phyloP scores from a whole-genome alignment of 352 stramenopile genomes.

The Phytophthora melonis region DNA sequence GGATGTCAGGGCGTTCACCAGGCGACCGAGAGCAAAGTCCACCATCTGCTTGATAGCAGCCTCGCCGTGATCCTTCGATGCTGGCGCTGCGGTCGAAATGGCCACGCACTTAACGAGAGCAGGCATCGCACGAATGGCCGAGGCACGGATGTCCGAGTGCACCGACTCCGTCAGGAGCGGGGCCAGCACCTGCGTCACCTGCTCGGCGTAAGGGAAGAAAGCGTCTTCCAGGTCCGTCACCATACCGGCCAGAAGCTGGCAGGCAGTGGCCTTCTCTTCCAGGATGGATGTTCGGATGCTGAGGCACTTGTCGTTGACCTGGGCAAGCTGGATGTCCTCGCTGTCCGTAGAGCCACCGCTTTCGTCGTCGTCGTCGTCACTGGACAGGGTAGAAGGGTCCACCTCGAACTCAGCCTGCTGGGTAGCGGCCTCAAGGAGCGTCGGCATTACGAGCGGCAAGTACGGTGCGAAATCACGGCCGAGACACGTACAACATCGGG shows the following conservation, averaged over 20 bases:
- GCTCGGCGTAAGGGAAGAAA: conserved; percentile 89
- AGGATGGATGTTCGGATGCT: conserved; percentile 86
- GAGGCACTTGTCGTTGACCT: conserved; percentile 85
- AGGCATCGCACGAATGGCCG: conserved; percentile 82
- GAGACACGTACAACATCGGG: conserved; percentile 79
- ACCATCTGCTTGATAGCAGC: conserved; percentile 87
- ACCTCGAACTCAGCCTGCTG: conserved; percentile 90
- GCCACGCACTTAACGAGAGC: conserved; percentile 81
- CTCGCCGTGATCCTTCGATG: conserved; percentile 28
- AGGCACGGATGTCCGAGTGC: conserved; percentile 86
- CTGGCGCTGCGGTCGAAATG: conserved; percentile 49
- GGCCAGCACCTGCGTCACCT: conserved; percentile 84
- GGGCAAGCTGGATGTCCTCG: conserved; percentile 85
- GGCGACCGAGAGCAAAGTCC: conserved; percentile 81
- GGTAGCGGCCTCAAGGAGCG: conserved; percentile 75
- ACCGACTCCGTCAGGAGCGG: conserved; percentile 87
- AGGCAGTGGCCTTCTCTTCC: conserved; percentile 88
- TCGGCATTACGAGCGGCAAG: conserved; percentile 84
- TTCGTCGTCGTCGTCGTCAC: conserved; percentile 71
- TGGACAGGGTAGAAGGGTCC: conserved; percentile 58
- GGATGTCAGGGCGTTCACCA: conserved; percentile 81
- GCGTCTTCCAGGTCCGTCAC: conserved; percentile 81
- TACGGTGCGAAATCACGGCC: conserved; percentile 84
- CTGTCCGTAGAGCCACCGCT: conserved; percentile 51
- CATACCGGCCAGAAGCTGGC: conserved; percentile 80